Base-by-base conservation (phyloP, 2,329 filamentous ascomycete genomes). In the Calonectria montana region DNA sequence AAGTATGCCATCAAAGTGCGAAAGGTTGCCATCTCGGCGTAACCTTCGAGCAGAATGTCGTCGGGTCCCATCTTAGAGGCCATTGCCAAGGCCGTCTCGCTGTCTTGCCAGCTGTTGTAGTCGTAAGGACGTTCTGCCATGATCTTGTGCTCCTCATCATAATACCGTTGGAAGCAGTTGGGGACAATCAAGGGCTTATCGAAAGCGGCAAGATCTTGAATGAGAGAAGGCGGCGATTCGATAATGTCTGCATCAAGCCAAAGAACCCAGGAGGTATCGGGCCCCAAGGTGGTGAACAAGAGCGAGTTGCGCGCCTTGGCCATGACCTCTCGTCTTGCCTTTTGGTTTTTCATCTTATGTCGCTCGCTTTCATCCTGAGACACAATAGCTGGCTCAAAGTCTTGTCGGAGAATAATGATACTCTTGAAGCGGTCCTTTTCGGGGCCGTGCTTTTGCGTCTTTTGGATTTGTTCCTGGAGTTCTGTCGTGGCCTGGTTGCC, bases 31-130 rank as follows among this genome's bases (percentile, higher is more conserved):
- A 98, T 94, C 80, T 98, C 95, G 0, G 90, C 91, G 81, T 99
- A 99, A 8, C 97, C 97, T 84, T 99, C 97, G 4, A 98, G 87
- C 64, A 99, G 85, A 75, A 99, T 95, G 59, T 99, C 97, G 78
- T 99, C 96, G 0, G 92, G 93, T 0, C 91, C 94, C 95, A 99
- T 96, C 79, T 91, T 91, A 13, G 89, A 86, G 2, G 90, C 96
- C 74, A 99, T 86, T 41, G 93, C 89, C 80, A 93, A 89, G 1
- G 97, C 96, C 2, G 89, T 92, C 1, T 92, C 89, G 81, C 94
- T 97, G 81, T 99, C 97, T 80, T 96, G 92, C 97, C 97, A 99
- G 82, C 94, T 97, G 86, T 99, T 99, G 88, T 93, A 98, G 85
- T 99, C 97, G 83, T 99, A 99, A 0, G 96, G 92, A 5, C 97